phyloP scores from a whole-genome alignment of 1,284 basidiomycete genomes.

The Ganoderma boninense region DNA sequence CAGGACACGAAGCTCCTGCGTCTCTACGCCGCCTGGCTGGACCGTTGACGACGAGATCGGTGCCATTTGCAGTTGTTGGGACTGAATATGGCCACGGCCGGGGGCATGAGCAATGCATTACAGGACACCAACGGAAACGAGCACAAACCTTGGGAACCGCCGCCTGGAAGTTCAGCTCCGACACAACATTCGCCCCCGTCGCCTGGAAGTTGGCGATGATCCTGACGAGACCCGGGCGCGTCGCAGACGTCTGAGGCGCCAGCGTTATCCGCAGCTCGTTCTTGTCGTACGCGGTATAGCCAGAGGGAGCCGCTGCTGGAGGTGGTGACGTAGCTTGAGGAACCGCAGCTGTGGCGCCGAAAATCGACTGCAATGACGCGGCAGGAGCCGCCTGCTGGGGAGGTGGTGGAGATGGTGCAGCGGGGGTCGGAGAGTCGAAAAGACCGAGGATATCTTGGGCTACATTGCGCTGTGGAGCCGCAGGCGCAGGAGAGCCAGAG shows the following conservation, averaged over 20 bases:
- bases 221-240: slow-evolving; percentile 88
- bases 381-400: slow-evolving; percentile 45
- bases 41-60: slow-evolving; percentile 93
- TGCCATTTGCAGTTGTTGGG: slow-evolving; percentile 98
- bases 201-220: slow-evolving; percentile 91
- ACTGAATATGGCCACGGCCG: slow-evolving; percentile 56
- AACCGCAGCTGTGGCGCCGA: slow-evolving; percentile 40
- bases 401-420: slow-evolving; percentile 44
- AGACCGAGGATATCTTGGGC: slow-evolving; percentile 94
- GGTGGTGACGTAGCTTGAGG: slow-evolving; percentile 48
- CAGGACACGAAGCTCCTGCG: slow-evolving; percentile 94
- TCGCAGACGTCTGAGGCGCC: slow-evolving; percentile 83
- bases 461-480: slow-evolving; percentile 62
- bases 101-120: background rate
- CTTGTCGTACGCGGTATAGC: slow-evolving; percentile 92
- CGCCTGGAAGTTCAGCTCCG: slow-evolving; percentile 91
- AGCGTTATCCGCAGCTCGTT: slow-evolving; percentile 91
- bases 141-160: slow-evolving; percentile 91
- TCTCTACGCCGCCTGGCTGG: slow-evolving; percentile 83
- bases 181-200: slow-evolving; percentile 58
- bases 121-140: background rate
- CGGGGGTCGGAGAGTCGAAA: slow-evolving; percentile 62
- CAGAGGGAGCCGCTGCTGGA: slow-evolving; percentile 63
- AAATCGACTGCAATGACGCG: slow-evolving; percentile 32
- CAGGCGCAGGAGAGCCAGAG: slow-evolving; percentile 46